Conservation (phyloP, 371 early-diverging fungal genomes). For the Mucor irregularis region DNA sequence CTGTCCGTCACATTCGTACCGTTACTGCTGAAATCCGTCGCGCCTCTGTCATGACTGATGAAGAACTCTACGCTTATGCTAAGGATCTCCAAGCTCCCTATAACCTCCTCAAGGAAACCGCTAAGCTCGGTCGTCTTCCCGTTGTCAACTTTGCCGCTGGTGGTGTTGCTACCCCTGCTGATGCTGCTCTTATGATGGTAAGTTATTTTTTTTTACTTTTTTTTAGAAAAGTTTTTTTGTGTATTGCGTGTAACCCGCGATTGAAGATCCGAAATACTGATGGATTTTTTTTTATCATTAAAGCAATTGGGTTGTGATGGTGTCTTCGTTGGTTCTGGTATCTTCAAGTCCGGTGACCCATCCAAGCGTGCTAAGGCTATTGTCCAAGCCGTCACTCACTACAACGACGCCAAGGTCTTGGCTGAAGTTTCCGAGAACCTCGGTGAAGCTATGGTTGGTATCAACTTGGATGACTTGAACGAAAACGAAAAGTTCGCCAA, state of each 20-base stretch:
- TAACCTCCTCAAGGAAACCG: constrained; percentile 88
- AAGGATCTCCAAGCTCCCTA: constrained; percentile 93
- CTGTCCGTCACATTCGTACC: constrained; percentile 93
- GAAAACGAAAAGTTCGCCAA: constrained; percentile 70
- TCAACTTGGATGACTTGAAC: constrained; percentile 77
- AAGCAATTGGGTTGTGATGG: constrained; percentile 96
- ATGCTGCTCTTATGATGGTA: constrained; percentile 95
- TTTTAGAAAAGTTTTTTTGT: not conserved
- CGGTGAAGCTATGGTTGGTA: constrained; percentile 97
- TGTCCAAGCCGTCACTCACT: constrained; percentile 95
- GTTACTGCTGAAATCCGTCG: constrained; percentile 84
- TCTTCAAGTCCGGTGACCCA: constrained; percentile 94
- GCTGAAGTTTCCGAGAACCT: constrained; percentile 91
- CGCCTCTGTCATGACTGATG: constrained; percentile 68
- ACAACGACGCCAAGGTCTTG: constrained; percentile 83
- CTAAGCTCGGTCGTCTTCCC: constrained; percentile 87
- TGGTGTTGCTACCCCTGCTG: constrained; percentile 96
- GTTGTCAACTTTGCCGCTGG: constrained; percentile 98
- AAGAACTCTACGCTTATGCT: constrained; percentile 83
- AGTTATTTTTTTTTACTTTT: constrained; percentile 9
- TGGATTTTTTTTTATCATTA: constrained; percentile 4
- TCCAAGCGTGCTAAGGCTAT: constrained; percentile 96
- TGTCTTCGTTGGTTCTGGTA: constrained; percentile 89
- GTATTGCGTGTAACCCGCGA: not conserved
- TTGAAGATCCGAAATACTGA: not conserved